A percentile compares a stretch with the other conserved stretches of the same genome.
Conservation (phyloP, 768 basidiomycete species). For the Leccinum variicolor region DNA sequence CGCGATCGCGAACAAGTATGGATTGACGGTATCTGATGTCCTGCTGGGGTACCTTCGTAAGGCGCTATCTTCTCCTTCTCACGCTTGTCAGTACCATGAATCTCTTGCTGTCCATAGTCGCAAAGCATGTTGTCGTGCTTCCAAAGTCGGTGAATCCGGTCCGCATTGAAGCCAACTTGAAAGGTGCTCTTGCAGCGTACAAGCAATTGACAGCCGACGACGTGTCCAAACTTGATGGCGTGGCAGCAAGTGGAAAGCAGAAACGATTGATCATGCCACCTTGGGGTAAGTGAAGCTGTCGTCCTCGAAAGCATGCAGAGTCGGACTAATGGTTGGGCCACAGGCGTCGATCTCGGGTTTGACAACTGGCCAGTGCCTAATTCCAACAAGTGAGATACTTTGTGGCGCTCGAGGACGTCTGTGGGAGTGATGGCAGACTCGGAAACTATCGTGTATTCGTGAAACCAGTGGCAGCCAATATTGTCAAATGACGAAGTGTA, state of each 20-base stretch:
- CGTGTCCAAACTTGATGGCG: conserved; percentile 52
- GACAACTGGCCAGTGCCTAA: conserved; percentile 50
- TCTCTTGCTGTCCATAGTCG: conserved; percentile 37
- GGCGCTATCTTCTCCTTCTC: conserved; percentile 15
- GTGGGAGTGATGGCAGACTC: background rate
- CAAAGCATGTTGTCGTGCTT: conserved; percentile 61
- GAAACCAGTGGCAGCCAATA: background rate
- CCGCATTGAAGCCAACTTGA: conserved; percentile 61
- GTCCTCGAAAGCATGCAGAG: background rate
- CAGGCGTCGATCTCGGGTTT: conserved; percentile 68
- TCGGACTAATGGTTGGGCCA: conserved; percentile 14
- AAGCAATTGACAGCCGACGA: conserved; percentile 49
- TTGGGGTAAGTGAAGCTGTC: conserved; percentile 53
- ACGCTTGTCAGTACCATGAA: conserved; percentile 3
- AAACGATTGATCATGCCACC: conserved; percentile 64
- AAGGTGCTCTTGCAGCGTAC: conserved; percentile 46
- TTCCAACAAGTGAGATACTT: conserved; percentile 2
- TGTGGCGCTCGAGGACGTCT: background rate
- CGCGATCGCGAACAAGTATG: conserved; percentile 57
- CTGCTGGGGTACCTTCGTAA: conserved; percentile 62
- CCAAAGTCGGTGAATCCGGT: conserved; percentile 75
- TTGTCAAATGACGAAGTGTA: background rate
- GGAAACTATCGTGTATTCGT: background rate
- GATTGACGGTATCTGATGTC: conserved; percentile 52
- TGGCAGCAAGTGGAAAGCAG: conserved; percentile 60